Evolutionary conservation across 2,329 filamentous ascomycete genomes (phyloP), one percentile per base, ranked within the genome.

Genomic region (Fusarium papillatum): DNA sequence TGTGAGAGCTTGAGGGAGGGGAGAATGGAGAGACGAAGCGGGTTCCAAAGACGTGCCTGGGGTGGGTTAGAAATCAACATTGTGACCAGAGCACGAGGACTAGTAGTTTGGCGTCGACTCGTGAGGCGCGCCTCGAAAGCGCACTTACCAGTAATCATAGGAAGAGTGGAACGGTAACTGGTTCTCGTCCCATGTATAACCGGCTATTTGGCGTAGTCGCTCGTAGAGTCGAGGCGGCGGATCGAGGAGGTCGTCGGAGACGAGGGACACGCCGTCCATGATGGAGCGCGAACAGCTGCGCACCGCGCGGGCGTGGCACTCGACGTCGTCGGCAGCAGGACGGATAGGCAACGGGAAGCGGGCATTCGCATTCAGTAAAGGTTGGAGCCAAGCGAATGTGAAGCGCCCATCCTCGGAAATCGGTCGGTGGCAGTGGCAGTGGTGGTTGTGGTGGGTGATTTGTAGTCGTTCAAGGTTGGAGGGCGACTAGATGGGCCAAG

Each of bases 101-200:
- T 50, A 24, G 60, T 46, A 19, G 39, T 17, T 22, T 59, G 24
- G 26, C 19, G 60, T 43, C 43, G 36, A 24, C 48, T 50, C 38
- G 24, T 31, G 39, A 57, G 59, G 57, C 39, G 38, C 41, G 36
- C 34, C 19, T 43, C 29, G 38, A 24, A 64, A 62, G 46, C 31
- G 22, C 34, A 80, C 85, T 79, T 86, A 92, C 95, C 96, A 98
- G 86, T 96, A 95, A 83, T 97, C 95, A 84, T 98, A 98, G 79
- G 93, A 95, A 63, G 90, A 90, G 81, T 93, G 91, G 68, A 89
- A 86, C 14, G 90, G 90, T 31, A 84, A 83, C 69, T 81, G 83
- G 17, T 90, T 88, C 76, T 94, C 93, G 83, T 95, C 93, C 94
- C 94, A 96, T 9, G 90, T 91, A 82, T 95, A 95, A 65, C 93